Percentiles rank a stretch among this genome's conserved stretches.
Evolutionary conservation across 1,284 basidiomycete genomes (phyloP).

Genomic region (Fomitopsis pinicola): DNA sequence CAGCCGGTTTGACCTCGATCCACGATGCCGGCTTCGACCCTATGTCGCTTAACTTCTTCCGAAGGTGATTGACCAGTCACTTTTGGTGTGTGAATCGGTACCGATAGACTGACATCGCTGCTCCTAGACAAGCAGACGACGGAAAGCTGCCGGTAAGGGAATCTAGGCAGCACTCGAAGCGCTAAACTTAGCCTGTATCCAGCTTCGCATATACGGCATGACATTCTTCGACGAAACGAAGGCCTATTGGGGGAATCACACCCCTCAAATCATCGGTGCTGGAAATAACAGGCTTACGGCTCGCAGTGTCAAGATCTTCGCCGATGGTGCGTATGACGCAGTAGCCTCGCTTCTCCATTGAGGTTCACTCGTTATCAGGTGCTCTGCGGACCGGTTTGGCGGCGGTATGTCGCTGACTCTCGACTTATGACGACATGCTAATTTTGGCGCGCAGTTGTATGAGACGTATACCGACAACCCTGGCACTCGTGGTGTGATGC

Average conservation of each 20-base stretch:
- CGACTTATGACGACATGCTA: constrained; percentile 1
- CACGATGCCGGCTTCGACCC: constrained; percentile 81
- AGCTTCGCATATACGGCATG: constrained; percentile 77
- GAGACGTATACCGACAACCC: constrained; percentile 84
- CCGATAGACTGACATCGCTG: neutral
- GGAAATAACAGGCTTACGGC: constrained; percentile 63
- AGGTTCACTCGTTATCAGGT: constrained; percentile 36
- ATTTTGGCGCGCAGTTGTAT: constrained; percentile 42
- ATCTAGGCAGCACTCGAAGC: neutral
- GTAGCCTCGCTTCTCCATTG: neutral
- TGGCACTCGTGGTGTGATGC: constrained; percentile 73
- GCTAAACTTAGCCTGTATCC: constrained; percentile 1
- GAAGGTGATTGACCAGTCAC: constrained; percentile 39
- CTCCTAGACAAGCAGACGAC: constrained; percentile 50
- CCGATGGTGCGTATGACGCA: constrained; percentile 52
- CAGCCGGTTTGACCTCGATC: constrained; percentile 72
- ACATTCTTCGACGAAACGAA: constrained; percentile 59
- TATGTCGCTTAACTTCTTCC: constrained; percentile 70
- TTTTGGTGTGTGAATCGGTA: neutral
- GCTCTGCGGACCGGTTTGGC: constrained; percentile 89
- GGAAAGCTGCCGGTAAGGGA: constrained; percentile 58
- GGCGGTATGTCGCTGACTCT: constrained; percentile 51
- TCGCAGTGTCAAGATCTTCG: constrained; percentile 87
- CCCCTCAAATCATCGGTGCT: constrained; percentile 51
- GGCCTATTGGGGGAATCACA: constrained; percentile 75